Percentiles rank a stretch among this genome's conserved stretches.
These are phyloP conservation scores for Camellia lanceoleosa DNA, from an alignment of 148 eudicot genomes.

Conservation along the genomic window DNA sequence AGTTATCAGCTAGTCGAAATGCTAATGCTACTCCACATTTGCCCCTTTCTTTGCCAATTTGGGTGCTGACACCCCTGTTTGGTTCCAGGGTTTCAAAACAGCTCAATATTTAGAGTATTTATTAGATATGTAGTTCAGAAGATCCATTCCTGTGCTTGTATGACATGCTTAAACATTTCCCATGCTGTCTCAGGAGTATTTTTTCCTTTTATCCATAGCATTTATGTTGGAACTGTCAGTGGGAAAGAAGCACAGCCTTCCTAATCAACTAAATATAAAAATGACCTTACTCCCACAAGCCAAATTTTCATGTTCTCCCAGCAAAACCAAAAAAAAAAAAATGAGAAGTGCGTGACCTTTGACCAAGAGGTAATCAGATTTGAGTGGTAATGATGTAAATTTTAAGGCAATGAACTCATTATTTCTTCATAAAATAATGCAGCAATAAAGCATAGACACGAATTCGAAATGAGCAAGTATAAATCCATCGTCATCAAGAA, in stretches of 20 bases:
- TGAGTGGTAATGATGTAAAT: neutral
- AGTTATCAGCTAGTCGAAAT: neutral
- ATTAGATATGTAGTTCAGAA: too few relatives aligned
- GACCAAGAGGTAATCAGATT: neutral
- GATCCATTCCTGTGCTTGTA: neutral
- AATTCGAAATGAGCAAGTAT: neutral
- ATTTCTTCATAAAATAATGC: neutral
- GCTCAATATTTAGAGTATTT: too few relatives aligned
- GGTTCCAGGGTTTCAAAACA: neutral
- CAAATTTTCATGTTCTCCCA: neutral
- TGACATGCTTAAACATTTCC: neutral
- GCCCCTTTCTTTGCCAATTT: neutral
- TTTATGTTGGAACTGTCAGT: neutral
- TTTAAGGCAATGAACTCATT: neutral
- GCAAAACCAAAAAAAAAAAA: neutral
- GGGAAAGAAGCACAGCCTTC: neutral
- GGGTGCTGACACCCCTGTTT: neutral
- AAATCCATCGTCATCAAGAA: conserved; percentile 1
- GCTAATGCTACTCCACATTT: neutral
- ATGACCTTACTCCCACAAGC: neutral
- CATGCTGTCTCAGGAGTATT: neutral
- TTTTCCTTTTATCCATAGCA: neutral
- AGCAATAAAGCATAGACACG: conserved; percentile 4
- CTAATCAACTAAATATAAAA: neutral
- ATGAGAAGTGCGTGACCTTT: too few relatives aligned